Percentiles rank a stretch among this genome's conserved stretches.
phyloP scores from a whole-genome alignment of 169 alveolate genomes.

The Plasmodium malariae region DNA sequence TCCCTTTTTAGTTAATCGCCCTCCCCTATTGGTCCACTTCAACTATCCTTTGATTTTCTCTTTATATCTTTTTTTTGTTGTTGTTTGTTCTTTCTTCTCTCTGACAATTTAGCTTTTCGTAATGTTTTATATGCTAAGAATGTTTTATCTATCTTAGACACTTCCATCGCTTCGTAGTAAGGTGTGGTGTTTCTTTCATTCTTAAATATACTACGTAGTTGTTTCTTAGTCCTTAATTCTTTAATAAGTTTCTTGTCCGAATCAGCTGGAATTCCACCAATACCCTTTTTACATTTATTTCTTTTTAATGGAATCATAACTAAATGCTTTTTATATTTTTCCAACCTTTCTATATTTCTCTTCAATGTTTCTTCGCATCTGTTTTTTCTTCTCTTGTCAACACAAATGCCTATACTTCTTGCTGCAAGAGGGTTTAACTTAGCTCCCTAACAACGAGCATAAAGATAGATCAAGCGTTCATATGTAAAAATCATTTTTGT shows the following conservation, averaged over 20 bases:
- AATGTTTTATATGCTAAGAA: slow-evolving; percentile 61
- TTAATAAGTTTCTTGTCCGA: slow-evolving; percentile 87
- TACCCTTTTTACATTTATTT: slow-evolving; percentile 97
- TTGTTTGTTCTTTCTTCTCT: slow-evolving; percentile 62
- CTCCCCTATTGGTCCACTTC: neutral
- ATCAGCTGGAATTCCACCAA: slow-evolving; percentile 94
- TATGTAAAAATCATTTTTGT: no score
- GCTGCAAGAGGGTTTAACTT: slow-evolving; percentile 96
- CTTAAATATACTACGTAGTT: slow-evolving; percentile 52
- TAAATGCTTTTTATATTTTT: slow-evolving; percentile 95
- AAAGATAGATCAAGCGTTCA: no score
- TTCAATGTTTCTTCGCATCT: slow-evolving; percentile 94
- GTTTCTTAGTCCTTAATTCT: slow-evolving; percentile 79
- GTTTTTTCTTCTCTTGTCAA: slow-evolving; percentile 99
- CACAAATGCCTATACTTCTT: slow-evolving; percentile 97
- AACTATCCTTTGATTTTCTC: slow-evolving; percentile 41
- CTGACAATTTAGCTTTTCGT: slow-evolving; percentile 52
- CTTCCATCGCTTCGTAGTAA: slow-evolving; percentile 51
- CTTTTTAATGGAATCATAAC: slow-evolving; percentile 95
- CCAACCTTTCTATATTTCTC: slow-evolving; percentile 95
- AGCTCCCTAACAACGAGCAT: slow-evolving; percentile 82
- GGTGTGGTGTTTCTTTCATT: slow-evolving; percentile 36
- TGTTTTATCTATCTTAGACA: slow-evolving; percentile 44
- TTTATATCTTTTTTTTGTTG: slow-evolving; percentile 54
- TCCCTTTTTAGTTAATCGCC: neutral